Evolutionary conservation across 2,329 filamentous ascomycete genomes (phyloP).

Genomic region (Apiospora malaysiana): DNA sequence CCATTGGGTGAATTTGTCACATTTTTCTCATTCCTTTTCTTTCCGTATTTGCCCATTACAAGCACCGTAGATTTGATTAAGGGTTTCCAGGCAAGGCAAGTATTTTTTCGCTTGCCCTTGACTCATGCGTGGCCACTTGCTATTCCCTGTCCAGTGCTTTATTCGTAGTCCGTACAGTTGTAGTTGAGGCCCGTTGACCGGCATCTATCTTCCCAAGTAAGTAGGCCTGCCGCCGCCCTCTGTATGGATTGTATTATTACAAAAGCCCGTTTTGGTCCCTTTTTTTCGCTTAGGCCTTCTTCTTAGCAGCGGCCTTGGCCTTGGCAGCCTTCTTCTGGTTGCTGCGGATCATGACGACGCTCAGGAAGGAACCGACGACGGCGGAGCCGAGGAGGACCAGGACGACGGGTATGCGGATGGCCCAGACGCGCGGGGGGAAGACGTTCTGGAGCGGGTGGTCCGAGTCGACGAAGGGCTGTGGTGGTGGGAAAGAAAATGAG

Average conservation of each 20-base stretch:
- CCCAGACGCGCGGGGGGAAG: constrained; percentile 98
- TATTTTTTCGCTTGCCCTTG: not conserved
- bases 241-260: constrained; percentile 2
- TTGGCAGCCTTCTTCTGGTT: constrained; percentile 98
- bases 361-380: constrained; percentile 94
- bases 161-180: not conserved
- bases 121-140: not conserved
- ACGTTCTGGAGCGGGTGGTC: constrained; percentile 92
- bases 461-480: constrained; percentile 93
- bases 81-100: not conserved
- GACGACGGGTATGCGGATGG: constrained; percentile 97
- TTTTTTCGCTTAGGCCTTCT: constrained; percentile 75
- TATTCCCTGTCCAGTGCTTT: not conserved
- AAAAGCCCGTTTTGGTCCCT: constrained; percentile 29
- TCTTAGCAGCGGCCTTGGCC: constrained; percentile 82
- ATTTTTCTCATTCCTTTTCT: not conserved
- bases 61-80: not conserved
- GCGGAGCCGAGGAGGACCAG: constrained; percentile 89
- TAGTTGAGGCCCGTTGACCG: not conserved
- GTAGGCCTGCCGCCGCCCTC: not conserved
- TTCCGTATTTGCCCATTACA: not conserved
- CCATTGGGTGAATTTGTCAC: not conserved
- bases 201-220: not conserved
- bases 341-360: constrained; percentile 98
- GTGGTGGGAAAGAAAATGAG: not conserved